Percentiles rank a stretch among this genome's conserved stretches.
phyloP scores from a whole-genome alignment of 2,329 filamentous ascomycete genomes.

The Arthrobotrys musiformis region DNA sequence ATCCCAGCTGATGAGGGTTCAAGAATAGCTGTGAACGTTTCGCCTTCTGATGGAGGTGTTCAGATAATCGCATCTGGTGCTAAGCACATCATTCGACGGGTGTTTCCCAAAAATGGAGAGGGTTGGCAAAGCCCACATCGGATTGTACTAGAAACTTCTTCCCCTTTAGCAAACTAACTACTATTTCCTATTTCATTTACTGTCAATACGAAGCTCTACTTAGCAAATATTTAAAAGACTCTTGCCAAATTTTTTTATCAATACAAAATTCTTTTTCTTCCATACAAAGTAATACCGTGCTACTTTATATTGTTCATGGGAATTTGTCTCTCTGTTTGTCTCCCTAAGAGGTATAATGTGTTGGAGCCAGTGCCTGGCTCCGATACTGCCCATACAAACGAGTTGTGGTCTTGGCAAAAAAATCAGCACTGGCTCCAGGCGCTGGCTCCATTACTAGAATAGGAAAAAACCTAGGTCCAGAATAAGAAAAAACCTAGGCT shows the following conservation, averaged over 20 bases:
- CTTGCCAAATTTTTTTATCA: no score
- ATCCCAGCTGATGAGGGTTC: slow-evolving; percentile 1
- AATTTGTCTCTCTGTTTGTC: no score
- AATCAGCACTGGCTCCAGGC: not conserved
- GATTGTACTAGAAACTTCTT: no score
- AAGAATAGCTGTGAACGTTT: not conserved
- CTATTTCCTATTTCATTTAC: no score
- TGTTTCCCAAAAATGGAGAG: slow-evolving; percentile 14
- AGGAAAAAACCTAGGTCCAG: no score
- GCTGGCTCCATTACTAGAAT: not conserved
- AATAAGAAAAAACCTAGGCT: no score
- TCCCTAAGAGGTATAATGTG: not conserved
- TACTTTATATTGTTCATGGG: no score
- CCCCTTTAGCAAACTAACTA: no score
- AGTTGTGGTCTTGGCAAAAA: slow-evolving; percentile 3
- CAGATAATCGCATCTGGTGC: slow-evolving; percentile 8
- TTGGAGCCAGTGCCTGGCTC: not conserved
- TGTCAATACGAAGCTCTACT: no score
- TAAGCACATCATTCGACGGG: not conserved
- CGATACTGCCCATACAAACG: not conserved
- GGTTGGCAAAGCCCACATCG: not conserved
- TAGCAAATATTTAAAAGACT: no score
- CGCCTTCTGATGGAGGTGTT: not conserved
- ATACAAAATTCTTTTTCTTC: no score
- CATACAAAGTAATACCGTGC: no score